A percentile compares a stretch with the other conserved stretches of the same genome.
Conservation (phyloP, 2,329 filamentous ascomycete species). For the Pleomassaria siparia region DNA sequence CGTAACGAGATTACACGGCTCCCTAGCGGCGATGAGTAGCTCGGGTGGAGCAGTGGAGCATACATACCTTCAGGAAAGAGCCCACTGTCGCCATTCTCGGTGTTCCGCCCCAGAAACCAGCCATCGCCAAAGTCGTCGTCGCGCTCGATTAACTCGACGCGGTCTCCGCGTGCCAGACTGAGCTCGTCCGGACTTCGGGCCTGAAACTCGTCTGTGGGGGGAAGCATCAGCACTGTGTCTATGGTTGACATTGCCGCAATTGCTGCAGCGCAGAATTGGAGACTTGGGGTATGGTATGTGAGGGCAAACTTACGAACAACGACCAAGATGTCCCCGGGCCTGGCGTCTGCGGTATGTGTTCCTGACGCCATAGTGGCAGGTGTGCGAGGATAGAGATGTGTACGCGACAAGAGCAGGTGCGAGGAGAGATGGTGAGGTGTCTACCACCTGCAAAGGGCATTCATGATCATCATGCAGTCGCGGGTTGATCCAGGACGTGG, state of each 20-base stretch:
- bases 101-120: conserved; percentile 77
- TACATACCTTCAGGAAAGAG: conserved; percentile 82
- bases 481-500: conserved; percentile 2
- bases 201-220: conserved; percentile 76
- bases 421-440: conserved; percentile 9
- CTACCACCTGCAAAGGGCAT: conserved; percentile 18
- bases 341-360: conserved; percentile 52
- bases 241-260: conserved; percentile 9
- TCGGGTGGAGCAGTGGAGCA: conserved; percentile 25
- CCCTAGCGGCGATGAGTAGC: conserved; percentile 1
- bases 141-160: conserved; percentile 79
- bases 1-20: conserved; percentile 4
- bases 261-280: neutral
- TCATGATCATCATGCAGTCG: conserved; percentile 13
- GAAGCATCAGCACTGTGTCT: conserved; percentile 11
- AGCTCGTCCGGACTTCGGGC: conserved; percentile 93
- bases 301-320: conserved; percentile 66
- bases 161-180: conserved; percentile 80
- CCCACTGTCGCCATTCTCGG: conserved; percentile 72
- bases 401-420: conserved; percentile 5
- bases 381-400: conserved; percentile 10
- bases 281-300: neutral
- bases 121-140: conserved; percentile 89
- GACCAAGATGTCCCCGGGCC: conserved; percentile 66
- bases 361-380: conserved; percentile 32